phyloP scores from a whole-genome alignment of 371 early-diverging fungal genomes.

The Mucor velutinosus region DNA sequence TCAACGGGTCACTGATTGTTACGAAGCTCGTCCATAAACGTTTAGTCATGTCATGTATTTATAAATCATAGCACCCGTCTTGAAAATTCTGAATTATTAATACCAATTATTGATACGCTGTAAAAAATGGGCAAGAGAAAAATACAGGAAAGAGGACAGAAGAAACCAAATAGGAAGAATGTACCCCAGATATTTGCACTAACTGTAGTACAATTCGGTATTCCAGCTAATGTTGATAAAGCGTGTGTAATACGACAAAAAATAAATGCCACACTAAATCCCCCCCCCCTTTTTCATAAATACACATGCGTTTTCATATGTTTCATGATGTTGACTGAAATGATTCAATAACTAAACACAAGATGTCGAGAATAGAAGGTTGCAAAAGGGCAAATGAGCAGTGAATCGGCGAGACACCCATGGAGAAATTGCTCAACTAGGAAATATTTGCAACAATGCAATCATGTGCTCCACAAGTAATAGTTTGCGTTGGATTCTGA shows the following conservation, averaged over 20 bases:
- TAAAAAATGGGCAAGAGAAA: neutral
- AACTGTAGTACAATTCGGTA: neutral
- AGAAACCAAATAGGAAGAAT: neutral
- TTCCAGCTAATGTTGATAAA: neutral
- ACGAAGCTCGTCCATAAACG: neutral
- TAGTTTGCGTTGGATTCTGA: neutral
- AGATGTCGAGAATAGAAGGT: neutral
- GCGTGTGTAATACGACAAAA: neutral
- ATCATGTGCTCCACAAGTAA: neutral
- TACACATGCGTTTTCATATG: neutral
- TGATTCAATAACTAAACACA: neutral
- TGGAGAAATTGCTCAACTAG: neutral
- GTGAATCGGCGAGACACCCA: neutral
- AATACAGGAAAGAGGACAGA: neutral
- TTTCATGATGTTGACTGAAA: neutral
- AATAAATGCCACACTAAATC: neutral
- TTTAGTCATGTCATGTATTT: neutral
- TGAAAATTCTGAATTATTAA: neutral
- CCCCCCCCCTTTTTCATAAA: too few species aligned
- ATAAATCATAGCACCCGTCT: neutral
- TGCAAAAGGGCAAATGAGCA: neutral
- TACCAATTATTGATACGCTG: neutral
- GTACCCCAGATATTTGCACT: neutral
- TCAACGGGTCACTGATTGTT: neutral
- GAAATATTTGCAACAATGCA: neutral